A percentile compares a stretch with the other conserved stretches of the same genome.
These are phyloP conservation scores for Penicillium frequentans DNA, from an alignment of 2,329 filamentous ascomycete species.

Conservation along the genomic window DNA sequence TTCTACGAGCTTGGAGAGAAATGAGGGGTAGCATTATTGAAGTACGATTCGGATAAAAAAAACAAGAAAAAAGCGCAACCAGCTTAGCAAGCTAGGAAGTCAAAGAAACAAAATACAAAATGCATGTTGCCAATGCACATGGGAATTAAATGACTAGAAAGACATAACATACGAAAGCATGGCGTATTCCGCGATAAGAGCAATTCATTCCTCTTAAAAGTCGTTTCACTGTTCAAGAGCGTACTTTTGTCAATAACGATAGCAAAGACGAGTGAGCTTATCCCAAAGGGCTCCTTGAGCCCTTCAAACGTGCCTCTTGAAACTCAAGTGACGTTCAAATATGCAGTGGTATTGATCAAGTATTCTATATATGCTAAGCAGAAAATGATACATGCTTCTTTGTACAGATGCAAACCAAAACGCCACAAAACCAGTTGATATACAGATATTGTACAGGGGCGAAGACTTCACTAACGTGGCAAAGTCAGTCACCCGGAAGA, in stretches of 20 bases:
- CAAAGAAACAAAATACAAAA: not conserved
- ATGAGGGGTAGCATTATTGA: not conserved
- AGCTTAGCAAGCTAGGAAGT: not conserved
- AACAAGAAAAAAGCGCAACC: not conserved
- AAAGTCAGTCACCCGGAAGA: not conserved
- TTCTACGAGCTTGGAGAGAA: slow-evolving; percentile 12
- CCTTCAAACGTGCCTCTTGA: not conserved
- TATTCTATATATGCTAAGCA: slow-evolving; percentile 3
- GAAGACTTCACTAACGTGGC: not conserved
- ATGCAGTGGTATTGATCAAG: not conserved
- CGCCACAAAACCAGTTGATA: slow-evolving; percentile 16
- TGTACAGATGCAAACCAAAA: slow-evolving; percentile 17
- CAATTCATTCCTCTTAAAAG: not conserved
- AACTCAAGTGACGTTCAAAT: not conserved
- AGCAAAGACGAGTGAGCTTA: not conserved
- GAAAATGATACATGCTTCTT: slow-evolving; percentile 14
- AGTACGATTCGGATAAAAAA: not conserved
- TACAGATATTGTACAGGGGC: slow-evolving; percentile 21
- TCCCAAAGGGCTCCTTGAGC: not conserved
- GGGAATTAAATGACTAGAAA: not conserved
- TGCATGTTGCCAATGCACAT: not conserved
- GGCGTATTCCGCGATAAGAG: not conserved
- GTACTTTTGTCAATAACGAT: not conserved
- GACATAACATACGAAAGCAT: not conserved
- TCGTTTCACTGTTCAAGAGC: not conserved